Conservation (phyloP, 176 grass and related monocot species). For the Carex myosuroides region DNA sequence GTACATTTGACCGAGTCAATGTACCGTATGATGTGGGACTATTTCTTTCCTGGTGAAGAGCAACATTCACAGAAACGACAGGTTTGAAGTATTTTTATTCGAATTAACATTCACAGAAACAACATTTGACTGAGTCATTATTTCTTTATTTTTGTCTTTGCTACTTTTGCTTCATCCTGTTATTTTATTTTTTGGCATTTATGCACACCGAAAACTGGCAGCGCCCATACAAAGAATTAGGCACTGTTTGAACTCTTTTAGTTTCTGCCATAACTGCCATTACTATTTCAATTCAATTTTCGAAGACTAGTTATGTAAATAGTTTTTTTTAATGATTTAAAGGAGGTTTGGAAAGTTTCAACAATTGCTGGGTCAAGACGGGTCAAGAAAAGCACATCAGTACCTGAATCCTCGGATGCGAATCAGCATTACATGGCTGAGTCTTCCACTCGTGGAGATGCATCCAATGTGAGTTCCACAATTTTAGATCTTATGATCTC, state of each 20-base stretch:
- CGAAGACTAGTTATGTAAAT: not conserved
- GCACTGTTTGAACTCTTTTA: not conserved
- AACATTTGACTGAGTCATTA: too few species aligned
- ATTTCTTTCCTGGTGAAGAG: slow-evolving; percentile 95
- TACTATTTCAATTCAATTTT: not conserved
- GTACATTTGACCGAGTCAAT: slow-evolving; percentile 96
- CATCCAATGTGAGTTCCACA: slow-evolving; percentile 31
- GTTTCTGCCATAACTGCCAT: not conserved
- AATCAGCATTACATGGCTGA: slow-evolving; percentile 21
- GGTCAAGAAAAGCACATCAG: slow-evolving; percentile 60
- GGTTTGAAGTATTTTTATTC: slow-evolving; percentile 38
- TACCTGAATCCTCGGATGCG: slow-evolving; percentile 46
- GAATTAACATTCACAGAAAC: not conserved
- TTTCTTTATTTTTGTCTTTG: not conserved
- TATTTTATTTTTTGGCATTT: slow-evolving; percentile 2
- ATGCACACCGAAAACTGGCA: not conserved
- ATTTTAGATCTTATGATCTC: not conserved
- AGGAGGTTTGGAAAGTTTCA: slow-evolving; percentile 98
- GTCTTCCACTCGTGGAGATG: slow-evolving; percentile 23
- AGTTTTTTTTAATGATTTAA: slow-evolving; percentile 25
- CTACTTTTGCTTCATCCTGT: slow-evolving; percentile 16
- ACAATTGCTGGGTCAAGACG: slow-evolving; percentile 66
- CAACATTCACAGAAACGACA: slow-evolving; percentile 84
- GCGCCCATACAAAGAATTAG: not conserved
- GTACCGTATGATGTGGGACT: slow-evolving; percentile 97